These are phyloP conservation scores for Metarhizium guizhouense DNA, from an alignment of 2,329 filamentous ascomycete species.

Conservation along the genomic window DNA sequence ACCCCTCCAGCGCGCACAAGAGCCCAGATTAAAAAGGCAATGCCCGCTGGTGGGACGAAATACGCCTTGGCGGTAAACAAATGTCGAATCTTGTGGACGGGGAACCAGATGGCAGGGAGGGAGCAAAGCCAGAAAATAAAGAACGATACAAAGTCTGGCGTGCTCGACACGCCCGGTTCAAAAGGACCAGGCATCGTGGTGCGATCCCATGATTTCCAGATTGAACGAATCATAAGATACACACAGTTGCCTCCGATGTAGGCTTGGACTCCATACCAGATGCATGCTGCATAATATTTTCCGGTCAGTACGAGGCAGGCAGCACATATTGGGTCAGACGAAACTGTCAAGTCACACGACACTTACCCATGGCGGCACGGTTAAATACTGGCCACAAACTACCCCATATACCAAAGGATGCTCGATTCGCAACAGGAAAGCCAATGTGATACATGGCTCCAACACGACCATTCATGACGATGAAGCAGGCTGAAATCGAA, in stretches of 20 bases:
- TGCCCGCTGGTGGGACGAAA: conserved; percentile 72
- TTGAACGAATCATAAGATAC: conserved; percentile 78
- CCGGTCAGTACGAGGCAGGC: not conserved
- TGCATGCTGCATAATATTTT: conserved; percentile 43
- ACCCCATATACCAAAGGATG: conserved; percentile 85
- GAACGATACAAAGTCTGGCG: conserved; percentile 69
- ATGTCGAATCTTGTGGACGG: conserved; percentile 80
- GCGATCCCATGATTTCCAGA: conserved; percentile 63
- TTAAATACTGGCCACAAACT: conserved; percentile 85
- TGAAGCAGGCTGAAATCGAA: conserved; percentile 64
- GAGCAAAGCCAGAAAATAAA: conserved; percentile 80
- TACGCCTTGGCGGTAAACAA: conserved; percentile 86
- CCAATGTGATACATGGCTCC: conserved; percentile 83
- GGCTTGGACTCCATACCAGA: conserved; percentile 80
- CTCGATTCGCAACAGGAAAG: conserved; percentile 71
- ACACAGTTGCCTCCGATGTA: conserved; percentile 84
- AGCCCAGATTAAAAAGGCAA: conserved; percentile 83
- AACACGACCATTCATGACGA: conserved; percentile 71
- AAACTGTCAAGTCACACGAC: not conserved
- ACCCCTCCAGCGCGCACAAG: conserved; percentile 73
- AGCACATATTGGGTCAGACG: not conserved
- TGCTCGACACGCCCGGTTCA: conserved; percentile 55
- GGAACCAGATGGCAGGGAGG: conserved; percentile 80
- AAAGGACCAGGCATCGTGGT: conserved; percentile 60
- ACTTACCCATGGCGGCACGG: conserved; percentile 63